Percentiles rank a stretch among this genome's conserved stretches.
These are phyloP conservation scores for Colletotrichum shisoi DNA, from an alignment of 2,329 filamentous ascomycete genomes.

Conservation along the genomic window DNA sequence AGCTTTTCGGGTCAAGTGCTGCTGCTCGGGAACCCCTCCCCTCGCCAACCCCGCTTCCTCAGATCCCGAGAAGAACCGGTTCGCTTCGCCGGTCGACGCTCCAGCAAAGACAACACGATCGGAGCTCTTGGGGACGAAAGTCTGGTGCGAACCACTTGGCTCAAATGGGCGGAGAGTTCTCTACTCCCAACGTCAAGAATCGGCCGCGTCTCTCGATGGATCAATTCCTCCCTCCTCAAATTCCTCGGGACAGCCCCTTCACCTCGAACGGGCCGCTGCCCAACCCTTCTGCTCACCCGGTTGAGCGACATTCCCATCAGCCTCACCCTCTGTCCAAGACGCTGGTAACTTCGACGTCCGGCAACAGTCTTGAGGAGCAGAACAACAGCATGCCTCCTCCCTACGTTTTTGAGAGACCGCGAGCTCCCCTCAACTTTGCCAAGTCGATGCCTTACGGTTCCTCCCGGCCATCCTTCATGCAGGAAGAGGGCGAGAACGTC, in stretches of 20 bases:
- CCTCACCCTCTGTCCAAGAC: slow-evolving; percentile 87
- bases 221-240: slow-evolving; percentile 72
- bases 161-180: slow-evolving; percentile 61
- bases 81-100: slow-evolving; percentile 87
- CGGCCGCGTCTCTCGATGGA: slow-evolving; percentile 81
- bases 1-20: slow-evolving; percentile 54
- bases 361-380: slow-evolving; percentile 78
- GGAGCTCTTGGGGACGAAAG: slow-evolving; percentile 68
- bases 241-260: slow-evolving; percentile 70
- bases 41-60: slow-evolving; percentile 59
- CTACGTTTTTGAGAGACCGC: slow-evolving; percentile 63
- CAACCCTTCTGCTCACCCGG: slow-evolving; percentile 61
- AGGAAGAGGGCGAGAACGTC: slow-evolving; percentile 36
- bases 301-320: slow-evolving; percentile 59
- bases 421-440: slow-evolving; percentile 66
- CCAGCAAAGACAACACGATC: slow-evolving; percentile 79
- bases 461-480: slow-evolving; percentile 45
- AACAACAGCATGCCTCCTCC: slow-evolving; percentile 56
- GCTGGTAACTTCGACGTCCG: slow-evolving; percentile 85
- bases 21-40: slow-evolving; percentile 52
- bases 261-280: slow-evolving; percentile 60
- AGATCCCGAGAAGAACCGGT: slow-evolving; percentile 72
- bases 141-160: slow-evolving; percentile 65
- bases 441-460: slow-evolving; percentile 75
- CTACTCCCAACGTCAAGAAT: slow-evolving; percentile 65